Evolutionary conservation across 1,284 basidiomycete species (phyloP).

Genomic region (Cryptococcus sp.): DNA sequence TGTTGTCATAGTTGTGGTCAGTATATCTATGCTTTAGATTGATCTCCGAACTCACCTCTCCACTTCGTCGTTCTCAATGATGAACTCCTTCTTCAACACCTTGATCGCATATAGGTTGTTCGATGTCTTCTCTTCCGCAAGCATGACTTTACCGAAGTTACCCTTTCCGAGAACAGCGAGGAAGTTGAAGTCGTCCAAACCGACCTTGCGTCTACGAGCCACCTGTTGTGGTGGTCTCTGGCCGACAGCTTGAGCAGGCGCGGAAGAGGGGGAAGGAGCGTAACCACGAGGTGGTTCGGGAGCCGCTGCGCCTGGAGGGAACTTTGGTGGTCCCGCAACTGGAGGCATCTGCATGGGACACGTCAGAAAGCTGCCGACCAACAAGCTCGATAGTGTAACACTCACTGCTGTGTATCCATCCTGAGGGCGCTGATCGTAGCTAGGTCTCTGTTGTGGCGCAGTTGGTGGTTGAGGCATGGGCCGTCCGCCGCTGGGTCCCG

Average conservation of each 20-base stretch:
- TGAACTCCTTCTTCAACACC: constrained; percentile 99
- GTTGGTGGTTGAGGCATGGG: constrained; percentile 51
- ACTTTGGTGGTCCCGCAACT: constrained; percentile 13
- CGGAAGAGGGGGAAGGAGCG: constrained; percentile 6
- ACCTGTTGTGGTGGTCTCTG: constrained; percentile 21
- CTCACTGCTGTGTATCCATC: constrained; percentile 23
- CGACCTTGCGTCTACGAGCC: constrained; percentile 75
- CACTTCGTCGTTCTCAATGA: constrained; percentile 99
- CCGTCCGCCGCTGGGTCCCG: constrained; percentile 32
- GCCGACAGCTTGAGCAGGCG: constrained; percentile 14
- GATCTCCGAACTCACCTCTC: constrained; percentile 72
- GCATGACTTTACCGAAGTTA: constrained; percentile 99
- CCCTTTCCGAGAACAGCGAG: constrained; percentile 97
- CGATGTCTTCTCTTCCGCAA: constrained; percentile 94
- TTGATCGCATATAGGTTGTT: constrained; percentile 97
- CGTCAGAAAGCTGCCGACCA: background rate
- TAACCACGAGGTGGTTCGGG: constrained; percentile 14
- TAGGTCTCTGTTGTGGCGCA: constrained; percentile 57
- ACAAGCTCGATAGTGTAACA: background rate
- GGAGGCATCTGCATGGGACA: constrained; percentile 17
- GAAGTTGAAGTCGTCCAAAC: constrained; percentile 99
- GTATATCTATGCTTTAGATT: constrained; percentile 9
- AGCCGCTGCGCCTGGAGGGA: constrained; percentile 10
- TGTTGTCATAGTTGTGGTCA: constrained; percentile 42
- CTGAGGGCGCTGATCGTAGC: constrained; percentile 31